Evolutionary conservation across 148 eudicot species (phyloP).

Genomic region (Selenicereus undatus): DNA sequence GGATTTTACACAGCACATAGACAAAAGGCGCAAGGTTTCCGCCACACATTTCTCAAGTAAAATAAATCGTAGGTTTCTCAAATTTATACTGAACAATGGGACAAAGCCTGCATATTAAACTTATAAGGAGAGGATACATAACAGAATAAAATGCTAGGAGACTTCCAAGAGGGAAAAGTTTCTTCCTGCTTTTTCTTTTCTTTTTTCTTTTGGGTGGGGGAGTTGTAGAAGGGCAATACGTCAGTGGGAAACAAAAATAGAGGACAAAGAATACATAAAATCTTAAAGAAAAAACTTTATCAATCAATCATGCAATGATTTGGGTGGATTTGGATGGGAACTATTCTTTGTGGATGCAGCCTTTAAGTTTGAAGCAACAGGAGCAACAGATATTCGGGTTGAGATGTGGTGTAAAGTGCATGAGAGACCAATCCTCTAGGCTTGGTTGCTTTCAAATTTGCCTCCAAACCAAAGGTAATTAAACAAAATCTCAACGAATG

Average conservation of each 20-base stretch:
- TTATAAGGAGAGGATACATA: background rate
- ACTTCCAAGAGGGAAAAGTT: background rate
- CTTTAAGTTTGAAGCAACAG: too few relatives aligned
- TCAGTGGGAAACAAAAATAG: background rate
- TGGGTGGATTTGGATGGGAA: too few relatives aligned
- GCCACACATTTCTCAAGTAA: background rate
- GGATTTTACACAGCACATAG: background rate
- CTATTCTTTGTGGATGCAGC: too few relatives aligned
- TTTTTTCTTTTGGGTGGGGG: background rate
- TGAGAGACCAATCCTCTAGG: too few relatives aligned
- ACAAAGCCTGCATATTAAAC: background rate
- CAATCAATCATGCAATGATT: too few relatives aligned
- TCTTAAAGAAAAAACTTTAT: background rate
- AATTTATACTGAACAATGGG: background rate
- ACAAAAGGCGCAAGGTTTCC: background rate
- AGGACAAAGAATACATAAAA: background rate
- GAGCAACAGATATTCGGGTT: too few relatives aligned
- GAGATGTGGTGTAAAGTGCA: too few relatives aligned
- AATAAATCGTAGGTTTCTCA: background rate
- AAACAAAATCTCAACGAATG: too few relatives aligned
- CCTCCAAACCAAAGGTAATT: too few relatives aligned
- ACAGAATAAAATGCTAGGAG: background rate
- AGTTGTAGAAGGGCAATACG: background rate
- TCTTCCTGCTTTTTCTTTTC: too few relatives aligned
- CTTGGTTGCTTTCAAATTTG: too few relatives aligned